phyloP scores from a whole-genome alignment of 2,329 filamentous ascomycete genomes.

The Epicoccum sorghinum region DNA sequence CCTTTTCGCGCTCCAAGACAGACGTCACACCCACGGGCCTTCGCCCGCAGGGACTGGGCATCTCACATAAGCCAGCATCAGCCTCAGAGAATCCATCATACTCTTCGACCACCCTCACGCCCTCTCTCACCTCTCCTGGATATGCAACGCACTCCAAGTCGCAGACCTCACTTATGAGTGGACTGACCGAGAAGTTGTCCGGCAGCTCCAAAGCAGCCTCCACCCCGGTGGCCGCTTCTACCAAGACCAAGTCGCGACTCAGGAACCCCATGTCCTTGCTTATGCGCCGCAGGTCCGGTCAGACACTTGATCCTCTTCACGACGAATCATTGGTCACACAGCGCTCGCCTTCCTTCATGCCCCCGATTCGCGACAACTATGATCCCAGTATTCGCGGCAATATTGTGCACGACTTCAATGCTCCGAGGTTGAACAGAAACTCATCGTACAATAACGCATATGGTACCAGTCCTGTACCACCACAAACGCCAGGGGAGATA shows the following conservation, averaged over 20 bases:
- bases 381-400: conserved; percentile 68
- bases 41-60: conserved; percentile 33
- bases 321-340: conserved; percentile 60
- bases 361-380: conserved; percentile 64
- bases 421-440: conserved; percentile 58
- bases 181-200: conserved; percentile 40
- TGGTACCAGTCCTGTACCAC: conserved; percentile 19
- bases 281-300: conserved; percentile 62
- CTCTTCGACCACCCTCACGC: conserved; percentile 29
- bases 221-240: conserved; percentile 26
- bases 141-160: conserved; percentile 41
- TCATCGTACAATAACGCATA: conserved; percentile 45
- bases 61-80: conserved; percentile 27
- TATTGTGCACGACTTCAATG: conserved; percentile 69
- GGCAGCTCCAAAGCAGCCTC: conserved; percentile 29
- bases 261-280: conserved; percentile 67
- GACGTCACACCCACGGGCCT: conserved; percentile 41
- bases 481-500: conserved; percentile 19
- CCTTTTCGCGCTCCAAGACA: conserved; percentile 25
- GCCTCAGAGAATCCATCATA: conserved; percentile 26
- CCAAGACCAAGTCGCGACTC: conserved; percentile 57
- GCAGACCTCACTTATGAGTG: conserved; percentile 41
- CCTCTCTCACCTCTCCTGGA: conserved; percentile 31
- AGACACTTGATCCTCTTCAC: conserved; percentile 52
- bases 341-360: conserved; percentile 52